phyloP scores from a whole-genome alignment of 305 asterid species.

The Solanum hybrid region DNA sequence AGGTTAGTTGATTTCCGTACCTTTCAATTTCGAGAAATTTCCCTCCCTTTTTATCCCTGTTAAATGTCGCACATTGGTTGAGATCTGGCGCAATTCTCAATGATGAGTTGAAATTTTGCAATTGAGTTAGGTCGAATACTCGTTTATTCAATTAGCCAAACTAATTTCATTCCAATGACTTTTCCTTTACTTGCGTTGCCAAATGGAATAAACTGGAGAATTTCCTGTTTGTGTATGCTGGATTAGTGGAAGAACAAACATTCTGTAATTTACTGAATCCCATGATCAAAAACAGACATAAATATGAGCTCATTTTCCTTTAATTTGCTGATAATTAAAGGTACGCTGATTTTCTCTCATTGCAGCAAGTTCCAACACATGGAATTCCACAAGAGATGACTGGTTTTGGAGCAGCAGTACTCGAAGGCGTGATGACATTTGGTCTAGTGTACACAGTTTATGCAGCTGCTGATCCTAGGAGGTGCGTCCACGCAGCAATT shows the following conservation, averaged over 20 bases:
- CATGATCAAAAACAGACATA: not conserved
- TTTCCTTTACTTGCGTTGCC: too few species aligned
- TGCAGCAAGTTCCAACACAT: slow-evolving; percentile 42
- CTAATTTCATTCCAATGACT: too few species aligned
- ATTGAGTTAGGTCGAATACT: too few species aligned
- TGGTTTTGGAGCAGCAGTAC: slow-evolving; percentile 65
- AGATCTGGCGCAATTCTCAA: not conserved
- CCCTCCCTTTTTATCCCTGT: too few species aligned
- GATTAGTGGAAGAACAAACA: too few species aligned
- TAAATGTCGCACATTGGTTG: not conserved
- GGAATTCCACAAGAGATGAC: slow-evolving; percentile 61
- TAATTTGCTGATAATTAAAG: not conserved
- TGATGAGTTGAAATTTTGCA: too few species aligned
- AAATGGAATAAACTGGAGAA: too few species aligned
- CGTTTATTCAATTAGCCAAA: too few species aligned
- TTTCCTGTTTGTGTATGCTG: too few species aligned
- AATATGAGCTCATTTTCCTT: not conserved
- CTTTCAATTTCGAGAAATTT: not conserved
- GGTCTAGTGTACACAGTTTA: slow-evolving; percentile 61
- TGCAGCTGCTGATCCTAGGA: slow-evolving; percentile 52
- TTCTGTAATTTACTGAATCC: too few species aligned
- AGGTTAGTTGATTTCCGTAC: slow-evolving; percentile 19
- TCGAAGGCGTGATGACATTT: slow-evolving; percentile 74
- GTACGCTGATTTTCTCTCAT: not conserved
- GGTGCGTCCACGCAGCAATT: slow-evolving; percentile 35